Conservation (phyloP, 179 eudicot species). For the Heliamphora pulchella region DNA sequence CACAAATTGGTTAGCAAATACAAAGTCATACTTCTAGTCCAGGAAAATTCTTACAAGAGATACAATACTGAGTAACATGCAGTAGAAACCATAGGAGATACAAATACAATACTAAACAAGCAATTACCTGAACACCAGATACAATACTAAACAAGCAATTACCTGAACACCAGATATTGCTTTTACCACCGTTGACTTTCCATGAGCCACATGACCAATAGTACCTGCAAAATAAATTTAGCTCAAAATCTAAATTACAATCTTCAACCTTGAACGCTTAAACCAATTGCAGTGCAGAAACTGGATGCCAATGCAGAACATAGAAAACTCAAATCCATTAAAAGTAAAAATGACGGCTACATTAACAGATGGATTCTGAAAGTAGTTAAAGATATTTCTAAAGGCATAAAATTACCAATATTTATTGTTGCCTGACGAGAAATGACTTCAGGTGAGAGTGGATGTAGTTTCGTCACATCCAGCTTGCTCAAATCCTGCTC, state of each 20-base stretch:
- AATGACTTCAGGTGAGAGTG: conserved; percentile 92
- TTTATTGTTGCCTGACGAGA: conserved; percentile 95
- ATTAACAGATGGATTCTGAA: not conserved
- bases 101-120: not conserved
- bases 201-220: conserved; percentile 99
- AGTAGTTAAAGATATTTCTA: not conserved
- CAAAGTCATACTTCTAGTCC: not conserved
- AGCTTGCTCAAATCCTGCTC: conserved; percentile 90
- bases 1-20: not conserved
- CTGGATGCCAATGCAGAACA: not conserved
- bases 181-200: conserved; percentile 92
- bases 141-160: not conserved
- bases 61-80: conserved; percentile 1
- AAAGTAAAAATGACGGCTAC: not conserved
- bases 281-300: not conserved
- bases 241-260: not conserved
- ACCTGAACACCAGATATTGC: conserved; percentile 99
- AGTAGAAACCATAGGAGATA: not conserved
- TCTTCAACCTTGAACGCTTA: not conserved
- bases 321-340: not conserved
- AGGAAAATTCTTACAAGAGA: not conserved
- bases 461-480: conserved; percentile 80
- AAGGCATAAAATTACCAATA: conserved; percentile 45
- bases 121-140: conserved; percentile 62
- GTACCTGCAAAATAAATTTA: conserved; percentile 45